A percentile compares a stretch with the other conserved stretches of the same genome.
phyloP scores from a whole-genome alignment of 352 stramenopile genomes.

The Phytophthora sp. region DNA sequence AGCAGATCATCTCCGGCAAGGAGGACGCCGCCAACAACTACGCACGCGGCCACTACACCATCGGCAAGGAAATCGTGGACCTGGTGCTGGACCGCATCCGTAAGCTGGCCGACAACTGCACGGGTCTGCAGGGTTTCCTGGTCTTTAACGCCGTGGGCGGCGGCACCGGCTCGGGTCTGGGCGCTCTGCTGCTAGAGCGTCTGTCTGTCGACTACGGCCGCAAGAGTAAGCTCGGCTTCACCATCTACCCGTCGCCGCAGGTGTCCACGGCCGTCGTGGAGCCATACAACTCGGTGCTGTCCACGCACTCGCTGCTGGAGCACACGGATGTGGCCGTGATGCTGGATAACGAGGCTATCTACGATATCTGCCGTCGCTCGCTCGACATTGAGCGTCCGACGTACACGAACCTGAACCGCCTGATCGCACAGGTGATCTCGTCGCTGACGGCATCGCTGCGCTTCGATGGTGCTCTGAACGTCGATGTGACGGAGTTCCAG shows the following conservation, averaged over 20 bases:
- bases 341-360: slow-evolving; percentile 37
- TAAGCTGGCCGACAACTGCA: slow-evolving; percentile 98
- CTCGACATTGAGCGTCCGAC: slow-evolving; percentile 97
- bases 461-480: slow-evolving; percentile 98
- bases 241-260: too few species aligned
- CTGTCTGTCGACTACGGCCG: slow-evolving; percentile 97
- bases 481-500: slow-evolving; percentile 99
- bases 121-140: slow-evolving; percentile 97
- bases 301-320: slow-evolving; percentile 95
- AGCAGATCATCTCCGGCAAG: slow-evolving; percentile 99
- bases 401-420: slow-evolving; percentile 99
- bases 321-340: slow-evolving; percentile 93
- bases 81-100: slow-evolving; percentile 97
- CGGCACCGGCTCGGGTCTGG: slow-evolving; percentile 97
- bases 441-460: slow-evolving; percentile 98
- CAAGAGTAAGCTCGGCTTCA: slow-evolving; percentile 98
- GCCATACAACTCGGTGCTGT: slow-evolving; percentile 98
- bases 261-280: slow-evolving; percentile 94
- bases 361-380: slow-evolving; percentile 37
- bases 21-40: slow-evolving; percentile 95
- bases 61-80: slow-evolving; percentile 97
- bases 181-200: slow-evolving; percentile 95
- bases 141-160: slow-evolving; percentile 98
- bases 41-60: slow-evolving; percentile 94
- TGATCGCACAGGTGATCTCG: slow-evolving; percentile 98